A percentile compares a stretch with the other conserved stretches of the same genome.
These are phyloP conservation scores for Debaryomyces hansenii DNA, from an alignment of 805 yeast genomes.

Conservation along the genomic window DNA sequence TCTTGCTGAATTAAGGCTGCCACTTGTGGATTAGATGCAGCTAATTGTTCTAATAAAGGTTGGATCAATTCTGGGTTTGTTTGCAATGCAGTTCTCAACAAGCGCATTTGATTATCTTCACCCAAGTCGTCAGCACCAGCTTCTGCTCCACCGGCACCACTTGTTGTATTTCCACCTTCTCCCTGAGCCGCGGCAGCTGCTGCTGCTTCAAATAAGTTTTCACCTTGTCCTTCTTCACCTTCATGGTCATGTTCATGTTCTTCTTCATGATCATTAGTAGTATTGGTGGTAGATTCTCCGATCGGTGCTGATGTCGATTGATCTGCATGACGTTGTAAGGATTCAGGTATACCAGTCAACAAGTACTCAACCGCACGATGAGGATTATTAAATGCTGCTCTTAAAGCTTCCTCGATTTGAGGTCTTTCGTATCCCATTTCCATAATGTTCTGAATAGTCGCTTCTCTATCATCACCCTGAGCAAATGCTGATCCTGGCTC, in stretches of 20 bases:
- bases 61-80: slow-evolving; percentile 88
- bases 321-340: slow-evolving; percentile 38
- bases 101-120: slow-evolving; percentile 48
- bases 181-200: slow-evolving; percentile 31
- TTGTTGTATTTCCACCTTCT: slow-evolving; percentile 27
- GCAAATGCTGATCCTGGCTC: slow-evolving; percentile 60
- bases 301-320: slow-evolving; percentile 20
- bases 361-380: slow-evolving; percentile 97
- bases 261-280: slow-evolving; percentile 14
- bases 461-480: slow-evolving; percentile 74
- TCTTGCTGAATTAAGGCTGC: slow-evolving; percentile 77
- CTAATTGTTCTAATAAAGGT: slow-evolving; percentile 77
- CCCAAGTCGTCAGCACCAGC: slow-evolving; percentile 40
- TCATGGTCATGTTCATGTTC: slow-evolving; percentile 28
- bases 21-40: slow-evolving; percentile 79
- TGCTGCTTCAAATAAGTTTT: slow-evolving; percentile 58
- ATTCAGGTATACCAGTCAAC: slow-evolving; percentile 84
- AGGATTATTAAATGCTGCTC: slow-evolving; percentile 96
- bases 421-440: slow-evolving; percentile 94
- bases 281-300: slow-evolving; percentile 18
- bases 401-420: slow-evolving; percentile 85
- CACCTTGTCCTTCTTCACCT: slow-evolving; percentile 33
- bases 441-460: slow-evolving; percentile 78
- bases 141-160: slow-evolving; percentile 32
- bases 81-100: slow-evolving; percentile 73